Conservation (phyloP, 202 grass and related monocot genomes). For the Carex sylvatica region DNA sequence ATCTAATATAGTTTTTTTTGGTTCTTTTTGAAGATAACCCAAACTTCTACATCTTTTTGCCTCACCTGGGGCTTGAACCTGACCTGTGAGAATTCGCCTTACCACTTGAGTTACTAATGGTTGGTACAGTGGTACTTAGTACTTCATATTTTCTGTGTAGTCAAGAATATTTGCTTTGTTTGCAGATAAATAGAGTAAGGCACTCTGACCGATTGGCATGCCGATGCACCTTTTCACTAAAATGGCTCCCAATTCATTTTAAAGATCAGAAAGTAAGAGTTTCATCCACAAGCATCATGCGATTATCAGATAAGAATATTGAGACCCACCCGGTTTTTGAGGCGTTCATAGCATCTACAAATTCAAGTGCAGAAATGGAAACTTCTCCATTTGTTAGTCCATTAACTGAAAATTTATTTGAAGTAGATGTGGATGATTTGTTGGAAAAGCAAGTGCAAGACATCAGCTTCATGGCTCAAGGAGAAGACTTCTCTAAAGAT, state of each 20-base stretch:
- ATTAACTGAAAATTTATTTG: slow-evolving; percentile 29
- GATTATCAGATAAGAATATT: slow-evolving; percentile 39
- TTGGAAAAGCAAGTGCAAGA: slow-evolving; percentile 49
- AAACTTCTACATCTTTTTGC: neutral
- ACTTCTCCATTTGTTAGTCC: slow-evolving; percentile 13
- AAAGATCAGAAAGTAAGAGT: slow-evolving; percentile 30
- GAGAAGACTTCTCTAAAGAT: slow-evolving; percentile 25
- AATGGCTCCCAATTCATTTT: slow-evolving; percentile 19
- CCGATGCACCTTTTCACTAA: slow-evolving; percentile 40
- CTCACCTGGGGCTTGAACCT: neutral
- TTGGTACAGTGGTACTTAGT: neutral
- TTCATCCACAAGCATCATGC: slow-evolving; percentile 43
- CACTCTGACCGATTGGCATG: slow-evolving; percentile 42
- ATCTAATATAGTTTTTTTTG: neutral
- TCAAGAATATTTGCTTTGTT: neutral
- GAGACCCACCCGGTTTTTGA: slow-evolving; percentile 28
- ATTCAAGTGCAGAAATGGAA: slow-evolving; percentile 9
- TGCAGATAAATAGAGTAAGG: slow-evolving; percentile 38
- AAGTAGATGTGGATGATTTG: slow-evolving; percentile 16
- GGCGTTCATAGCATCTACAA: slow-evolving; percentile 30
- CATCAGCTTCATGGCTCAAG: slow-evolving; percentile 32
- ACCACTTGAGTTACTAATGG: neutral
- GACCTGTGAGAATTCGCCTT: neutral
- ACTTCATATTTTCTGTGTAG: neutral
- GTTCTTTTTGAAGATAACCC: neutral